Evolutionary conservation across 805 yeast species (phyloP), one percentile per base, ranked within the genome.

Genomic region (Torulaspora maleeae): DNA sequence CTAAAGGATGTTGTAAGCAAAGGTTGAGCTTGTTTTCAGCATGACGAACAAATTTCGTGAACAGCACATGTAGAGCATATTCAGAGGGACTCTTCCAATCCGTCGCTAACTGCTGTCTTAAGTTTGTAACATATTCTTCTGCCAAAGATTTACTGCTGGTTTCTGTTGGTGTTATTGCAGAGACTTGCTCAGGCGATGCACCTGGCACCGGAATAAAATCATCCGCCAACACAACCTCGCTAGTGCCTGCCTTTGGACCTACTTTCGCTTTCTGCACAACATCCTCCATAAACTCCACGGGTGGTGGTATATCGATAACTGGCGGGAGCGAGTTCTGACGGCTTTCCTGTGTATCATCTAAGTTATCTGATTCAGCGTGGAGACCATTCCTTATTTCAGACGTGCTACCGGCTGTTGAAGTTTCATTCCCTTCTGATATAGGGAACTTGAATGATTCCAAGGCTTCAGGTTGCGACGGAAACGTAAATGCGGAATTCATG

Each of bases 41-140:
- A 54, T 84, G 83, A 45, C 97, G 81, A 8, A 95, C 95, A 68
- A 93, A 93, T 67, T 91, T 95, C 2, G 98, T 88, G 63, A 95
- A 95, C 33, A 95, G 75, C 20, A 95, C 89, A 64, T 95, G 97
- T 43, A 95, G 70, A 0, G 98, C 93, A 61, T 93, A 93, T 58
- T 90, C 97, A 0, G 91, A 83, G 0, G 90, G 86, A 22, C 83
- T 75, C 58, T 83, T 81, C 61, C 76, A 71, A 47, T 82, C 86
- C 0, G 83, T 66, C 2, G 74, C 75, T 51, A 71, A 47, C 32
- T 61, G 61, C 45, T 65, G 71, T 43, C 76, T 62, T 40, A 68
- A 34, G 30, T 52, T 54, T 11, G 49, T 49, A 5, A 58, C 61
- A 24, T 56, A 58, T 24, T 58, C 66, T 34, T 59, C 64, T 3